Conservation (phyloP, 2,329 filamentous ascomycete genomes). For the Aotearoamyces nothofagi region DNA sequence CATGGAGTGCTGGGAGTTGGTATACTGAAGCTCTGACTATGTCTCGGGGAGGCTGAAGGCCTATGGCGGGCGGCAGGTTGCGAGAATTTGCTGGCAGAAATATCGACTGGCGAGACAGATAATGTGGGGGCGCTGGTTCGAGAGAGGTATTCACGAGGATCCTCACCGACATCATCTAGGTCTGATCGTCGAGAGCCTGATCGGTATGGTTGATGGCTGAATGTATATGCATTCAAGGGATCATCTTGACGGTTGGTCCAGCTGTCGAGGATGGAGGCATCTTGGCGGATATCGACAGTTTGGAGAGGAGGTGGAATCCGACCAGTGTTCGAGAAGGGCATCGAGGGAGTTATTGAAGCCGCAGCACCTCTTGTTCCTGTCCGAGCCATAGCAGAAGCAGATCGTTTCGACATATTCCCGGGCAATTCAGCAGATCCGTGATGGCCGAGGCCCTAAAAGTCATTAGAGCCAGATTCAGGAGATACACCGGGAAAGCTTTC, state of each 20-base stretch:
- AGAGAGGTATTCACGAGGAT: conserved; percentile 12
- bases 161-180: conserved; percentile 11
- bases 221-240: conserved; percentile 12
- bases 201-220: conserved; percentile 11
- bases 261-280: conserved; percentile 11
- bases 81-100: conserved; percentile 3
- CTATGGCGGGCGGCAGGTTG: conserved; percentile 7
- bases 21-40: conserved; percentile 8
- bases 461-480: background rate
- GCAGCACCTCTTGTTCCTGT: conserved; percentile 13
- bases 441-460: conserved; percentile 1
- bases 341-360: conserved; percentile 11
- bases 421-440: conserved; percentile 4
- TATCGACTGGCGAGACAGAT: conserved; percentile 7
- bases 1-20: conserved; percentile 16
- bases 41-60: conserved; percentile 6
- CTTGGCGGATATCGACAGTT: conserved; percentile 9
- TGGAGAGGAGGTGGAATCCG: conserved; percentile 11
- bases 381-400: conserved; percentile 15
- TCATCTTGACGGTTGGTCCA: conserved; percentile 14
- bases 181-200: conserved; percentile 13
- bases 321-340: conserved; percentile 14
- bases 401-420: conserved; percentile 15
- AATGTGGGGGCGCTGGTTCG: conserved; percentile 8
- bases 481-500: background rate